A percentile compares a stretch with the other conserved stretches of the same genome.
These are phyloP conservation scores for Yarrowia sp. DNA, from an alignment of 805 yeast genomes.

Conservation along the genomic window DNA sequence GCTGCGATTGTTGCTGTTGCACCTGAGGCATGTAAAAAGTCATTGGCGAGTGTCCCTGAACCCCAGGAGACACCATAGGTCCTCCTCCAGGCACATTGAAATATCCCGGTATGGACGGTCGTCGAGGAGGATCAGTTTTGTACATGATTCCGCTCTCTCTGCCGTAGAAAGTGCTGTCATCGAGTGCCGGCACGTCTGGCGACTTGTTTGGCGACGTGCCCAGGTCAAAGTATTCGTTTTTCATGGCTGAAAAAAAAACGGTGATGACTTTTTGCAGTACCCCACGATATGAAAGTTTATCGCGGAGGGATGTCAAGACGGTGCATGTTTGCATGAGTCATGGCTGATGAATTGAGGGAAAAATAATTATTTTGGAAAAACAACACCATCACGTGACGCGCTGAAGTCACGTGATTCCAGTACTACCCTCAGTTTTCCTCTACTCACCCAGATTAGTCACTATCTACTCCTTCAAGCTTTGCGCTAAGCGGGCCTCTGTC, in stretches of 20 bases:
- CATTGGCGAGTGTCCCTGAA: neutral
- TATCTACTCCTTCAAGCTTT: neutral
- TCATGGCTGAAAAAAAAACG: neutral
- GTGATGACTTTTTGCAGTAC: neutral
- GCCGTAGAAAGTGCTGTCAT: constrained; percentile 10
- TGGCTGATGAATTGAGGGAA: no score
- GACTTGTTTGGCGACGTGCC: constrained; percentile 2
- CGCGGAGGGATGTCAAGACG: neutral
- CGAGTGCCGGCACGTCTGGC: constrained; percentile 15
- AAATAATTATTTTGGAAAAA: no score
- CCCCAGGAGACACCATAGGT: neutral
- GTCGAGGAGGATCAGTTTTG: neutral
- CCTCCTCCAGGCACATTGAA: neutral
- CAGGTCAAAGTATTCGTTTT: neutral
- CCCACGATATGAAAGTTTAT: constrained; percentile 17
- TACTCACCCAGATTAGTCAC: neutral
- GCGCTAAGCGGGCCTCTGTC: neutral
- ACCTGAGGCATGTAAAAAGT: neutral
- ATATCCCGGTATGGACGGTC: constrained; percentile 26
- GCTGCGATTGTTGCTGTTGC: neutral
- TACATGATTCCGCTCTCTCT: constrained; percentile 10
- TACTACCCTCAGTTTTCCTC: no score
- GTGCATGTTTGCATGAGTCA: no score
- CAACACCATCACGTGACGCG: neutral
- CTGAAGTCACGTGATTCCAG: no score